Base-by-base conservation (phyloP, 129 eudicot species). In the Calendula officinalis region DNA sequence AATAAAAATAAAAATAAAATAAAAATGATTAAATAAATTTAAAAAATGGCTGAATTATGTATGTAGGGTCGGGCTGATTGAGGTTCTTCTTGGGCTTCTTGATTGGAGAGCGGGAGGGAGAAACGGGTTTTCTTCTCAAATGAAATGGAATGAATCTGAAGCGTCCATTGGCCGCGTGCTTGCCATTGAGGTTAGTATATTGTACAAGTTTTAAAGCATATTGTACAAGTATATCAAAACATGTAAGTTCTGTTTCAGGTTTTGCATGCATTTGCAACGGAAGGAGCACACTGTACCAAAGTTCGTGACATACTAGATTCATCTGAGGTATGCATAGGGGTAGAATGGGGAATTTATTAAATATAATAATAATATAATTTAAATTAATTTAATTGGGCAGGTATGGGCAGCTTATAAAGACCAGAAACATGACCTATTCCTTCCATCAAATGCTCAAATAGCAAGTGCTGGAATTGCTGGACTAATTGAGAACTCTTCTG, bases 131-230 rank as follows among this genome's bases (percentile, higher is more conserved):
- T 78, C 78, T 70, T 79, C 99, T 6, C 97, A 94, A 80, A 94
- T 94, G 99, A 88, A 94, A 62, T 94, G 99, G 99, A 94, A 86
- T 7, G 99, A 94, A 56, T 88, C 97, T 43, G 99, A 94, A 89
- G 99, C 99, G 58, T 86, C 99, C 65, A 86, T 94, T 67, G 97
- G 97, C 5, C 85, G 97, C n/a, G 99, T 94, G 61, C 95, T 94
- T 62, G 97, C 99, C 56, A 71, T 94, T 50, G 97, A 94, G 95
- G 99, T 94, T n/a, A n/a, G n/a, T n/a, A n/a, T n/a, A n/a, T n/a
- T n/a, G n/a, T n/a, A n/a, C n/a, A n/a, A n/a, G n/a, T n/a, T n/a
- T n/a, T n/a, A n/a, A n/a, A n/a, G n/a, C n/a, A n/a, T n/a, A n/a
- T n/a, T n/a, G n/a, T n/a, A n/a, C n/a, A n/a, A n/a, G n/a, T n/a